These are phyloP conservation scores for Fusarium coffeatum DNA, from an alignment of 2,329 filamentous ascomycete species.

Conservation along the genomic window DNA sequence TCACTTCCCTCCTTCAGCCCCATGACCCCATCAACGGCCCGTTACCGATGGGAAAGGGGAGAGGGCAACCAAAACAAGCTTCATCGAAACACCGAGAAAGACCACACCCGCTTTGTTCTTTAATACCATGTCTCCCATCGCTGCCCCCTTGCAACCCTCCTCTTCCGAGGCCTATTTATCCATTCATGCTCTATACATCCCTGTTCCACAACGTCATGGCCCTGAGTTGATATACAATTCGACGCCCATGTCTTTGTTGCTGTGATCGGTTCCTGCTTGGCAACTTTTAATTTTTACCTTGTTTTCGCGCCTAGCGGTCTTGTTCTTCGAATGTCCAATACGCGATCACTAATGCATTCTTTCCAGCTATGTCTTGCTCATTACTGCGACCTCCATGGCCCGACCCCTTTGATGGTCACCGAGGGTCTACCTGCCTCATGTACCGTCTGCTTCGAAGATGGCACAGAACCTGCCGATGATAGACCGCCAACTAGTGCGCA, in stretches of 20 bases:
- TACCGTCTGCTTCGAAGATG: constrained; percentile 66
- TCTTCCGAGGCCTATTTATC: constrained; percentile 23
- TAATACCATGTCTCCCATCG: constrained; percentile 30
- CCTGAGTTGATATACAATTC: constrained; percentile 36
- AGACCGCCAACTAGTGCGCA: constrained; percentile 57
- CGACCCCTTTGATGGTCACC: constrained; percentile 76
- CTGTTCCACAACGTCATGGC: constrained; percentile 43
- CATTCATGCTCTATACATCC: constrained; percentile 31
- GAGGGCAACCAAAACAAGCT: constrained; percentile 31
- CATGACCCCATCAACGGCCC: constrained; percentile 42
- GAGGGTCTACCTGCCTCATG: constrained; percentile 73
- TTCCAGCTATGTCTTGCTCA: constrained; percentile 75
- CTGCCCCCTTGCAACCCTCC: constrained; percentile 28
- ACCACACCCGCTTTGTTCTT: constrained; percentile 31
- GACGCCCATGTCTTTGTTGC: constrained; percentile 30
- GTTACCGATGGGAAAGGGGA: constrained; percentile 35
- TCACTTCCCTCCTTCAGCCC: constrained; percentile 42
- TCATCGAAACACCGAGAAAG: constrained; percentile 33
- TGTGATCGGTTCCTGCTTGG: constrained; percentile 24
- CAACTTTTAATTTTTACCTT: constrained; percentile 10
- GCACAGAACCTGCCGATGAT: constrained; percentile 44
- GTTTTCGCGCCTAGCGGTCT: constrained; percentile 13
- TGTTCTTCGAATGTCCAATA: constrained; percentile 46
- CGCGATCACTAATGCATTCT: constrained; percentile 49
- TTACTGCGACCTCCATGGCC: constrained; percentile 77